A percentile compares a stretch with the other conserved stretches of the same genome.
These are phyloP conservation scores for Russula virescens DNA, from an alignment of 768 basidiomycete genomes.

Conservation along the genomic window DNA sequence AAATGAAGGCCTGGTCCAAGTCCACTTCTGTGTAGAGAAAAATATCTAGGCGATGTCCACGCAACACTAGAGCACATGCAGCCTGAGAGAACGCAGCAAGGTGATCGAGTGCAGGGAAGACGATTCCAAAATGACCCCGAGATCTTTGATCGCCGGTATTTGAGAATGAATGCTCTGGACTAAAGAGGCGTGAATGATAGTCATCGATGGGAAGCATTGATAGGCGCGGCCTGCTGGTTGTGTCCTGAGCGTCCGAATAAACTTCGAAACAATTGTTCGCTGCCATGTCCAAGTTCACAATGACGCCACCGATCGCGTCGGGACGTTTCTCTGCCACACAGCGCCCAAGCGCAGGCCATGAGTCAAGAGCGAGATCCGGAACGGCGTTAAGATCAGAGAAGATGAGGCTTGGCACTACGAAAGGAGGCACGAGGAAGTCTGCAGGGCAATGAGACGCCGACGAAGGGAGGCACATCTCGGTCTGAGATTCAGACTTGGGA, in stretches of 20 bases:
- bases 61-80: constrained; percentile 16
- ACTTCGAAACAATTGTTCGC: constrained; percentile 18
- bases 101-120: constrained; percentile 18
- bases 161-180: background rate
- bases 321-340: constrained; percentile 28
- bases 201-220: background rate
- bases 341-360: constrained; percentile 31
- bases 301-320: constrained; percentile 37
- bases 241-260: constrained; percentile 4
- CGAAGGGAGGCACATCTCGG: constrained; percentile 26
- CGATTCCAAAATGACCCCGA: constrained; percentile 14
- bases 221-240: constrained; percentile 2
- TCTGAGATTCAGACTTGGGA: background rate
- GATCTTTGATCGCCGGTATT: background rate
- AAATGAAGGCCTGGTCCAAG: constrained; percentile 5
- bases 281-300: constrained; percentile 25
- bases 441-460: constrained; percentile 36
- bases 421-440: constrained; percentile 55
- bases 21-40: constrained; percentile 17
- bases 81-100: constrained; percentile 19
- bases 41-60: constrained; percentile 19
- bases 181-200: constrained; percentile 3
- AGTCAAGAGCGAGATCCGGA: constrained; percentile 14
- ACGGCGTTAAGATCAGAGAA: constrained; percentile 29
- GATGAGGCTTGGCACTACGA: constrained; percentile 39